Conservation (phyloP, 2,329 filamentous ascomycete species). For the Neopestalotiopsis clavispora region DNA sequence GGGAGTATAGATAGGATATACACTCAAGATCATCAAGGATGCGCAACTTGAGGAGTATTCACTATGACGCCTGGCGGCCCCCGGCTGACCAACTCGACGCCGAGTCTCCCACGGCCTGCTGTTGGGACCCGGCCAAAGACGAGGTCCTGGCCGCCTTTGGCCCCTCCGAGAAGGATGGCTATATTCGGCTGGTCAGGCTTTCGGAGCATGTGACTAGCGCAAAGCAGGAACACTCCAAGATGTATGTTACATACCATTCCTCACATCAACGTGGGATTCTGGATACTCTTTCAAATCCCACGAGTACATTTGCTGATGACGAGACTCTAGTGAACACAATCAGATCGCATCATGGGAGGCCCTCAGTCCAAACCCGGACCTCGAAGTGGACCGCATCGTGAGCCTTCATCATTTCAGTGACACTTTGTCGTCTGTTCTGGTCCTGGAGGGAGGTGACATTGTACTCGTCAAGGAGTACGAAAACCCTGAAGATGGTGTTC, state of each 20-base stretch:
- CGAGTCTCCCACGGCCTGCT: constrained; percentile 72
- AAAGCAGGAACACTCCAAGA: constrained; percentile 32
- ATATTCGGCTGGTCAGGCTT: constrained; percentile 73
- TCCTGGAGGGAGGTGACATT: constrained; percentile 91
- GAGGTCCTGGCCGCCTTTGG: constrained; percentile 84
- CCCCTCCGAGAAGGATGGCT: constrained; percentile 70
- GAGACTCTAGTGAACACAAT: constrained; percentile 20
- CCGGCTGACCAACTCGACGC: constrained; percentile 46
- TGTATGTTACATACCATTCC: constrained; percentile 42
- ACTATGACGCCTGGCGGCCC: constrained; percentile 68
- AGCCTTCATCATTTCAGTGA: constrained; percentile 87
- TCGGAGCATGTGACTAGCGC: constrained; percentile 45
- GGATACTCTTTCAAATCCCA: background rate
- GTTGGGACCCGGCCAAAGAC: constrained; percentile 84
- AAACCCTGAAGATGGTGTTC: constrained; percentile 63
- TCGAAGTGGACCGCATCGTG: constrained; percentile 76
- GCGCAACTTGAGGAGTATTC: constrained; percentile 86
- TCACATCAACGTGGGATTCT: background rate
- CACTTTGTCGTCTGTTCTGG: constrained; percentile 75
- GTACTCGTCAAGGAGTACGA: constrained; percentile 78
- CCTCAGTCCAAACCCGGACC: constrained; percentile 76
- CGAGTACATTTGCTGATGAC: background rate
- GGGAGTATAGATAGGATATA: background rate
- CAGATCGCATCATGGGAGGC: constrained; percentile 87
- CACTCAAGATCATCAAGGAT: constrained; percentile 55